Base-by-base conservation (phyloP, 2,329 filamentous ascomycete species). In the Exophiala sp. region DNA sequence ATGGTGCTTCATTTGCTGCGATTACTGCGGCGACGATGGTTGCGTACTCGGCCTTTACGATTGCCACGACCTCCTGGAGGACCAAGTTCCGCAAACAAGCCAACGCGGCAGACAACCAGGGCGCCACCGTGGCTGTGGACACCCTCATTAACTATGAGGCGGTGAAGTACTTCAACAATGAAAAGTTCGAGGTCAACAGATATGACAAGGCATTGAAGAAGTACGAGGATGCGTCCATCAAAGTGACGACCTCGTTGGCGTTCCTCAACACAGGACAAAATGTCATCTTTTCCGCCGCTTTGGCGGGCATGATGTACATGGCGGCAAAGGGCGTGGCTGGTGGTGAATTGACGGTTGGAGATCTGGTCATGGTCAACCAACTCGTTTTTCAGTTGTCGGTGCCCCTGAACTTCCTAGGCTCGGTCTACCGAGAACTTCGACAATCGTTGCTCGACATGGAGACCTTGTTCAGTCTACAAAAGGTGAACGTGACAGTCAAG, bases 121-220 rank as follows among this genome's bases (percentile, higher is more conserved):
- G 88, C 0, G 94, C 91, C 1, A 97, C 91, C 0, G 88, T 97
- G 6, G 91, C 91, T 0, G 90, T 97, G 1, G 93, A 98, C 70
- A 95, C 90, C 0, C 73, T 98, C 43, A 95, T 98, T 74, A 98
- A 98, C 72, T 98, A 96, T 64, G 93, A 98, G 69, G 91, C 94
- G 11, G 93, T 98, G 65, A 98, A 98, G 70, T 95, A 97, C 72
- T 98, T 97, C 73, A 98, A 98, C 73, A 98, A 98, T 64, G 94
- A 98, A 65, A 88, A 86, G 58, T 97, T 89, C 59, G 93, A 98
- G 71, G 88, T 95, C 37, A 78, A 80, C 24, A 81, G 93, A 35
- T 98, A 98, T 66, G 90, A 97, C 68, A 81, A 83, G 61, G 89
- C 93, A 0, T 74, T 98, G 19, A 78, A 83, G 58, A 79, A 84